Percentiles rank a stretch among this genome's conserved stretches.
Conservation (phyloP, 1,284 basidiomycete species). For the Ganoderma sinense region DNA sequence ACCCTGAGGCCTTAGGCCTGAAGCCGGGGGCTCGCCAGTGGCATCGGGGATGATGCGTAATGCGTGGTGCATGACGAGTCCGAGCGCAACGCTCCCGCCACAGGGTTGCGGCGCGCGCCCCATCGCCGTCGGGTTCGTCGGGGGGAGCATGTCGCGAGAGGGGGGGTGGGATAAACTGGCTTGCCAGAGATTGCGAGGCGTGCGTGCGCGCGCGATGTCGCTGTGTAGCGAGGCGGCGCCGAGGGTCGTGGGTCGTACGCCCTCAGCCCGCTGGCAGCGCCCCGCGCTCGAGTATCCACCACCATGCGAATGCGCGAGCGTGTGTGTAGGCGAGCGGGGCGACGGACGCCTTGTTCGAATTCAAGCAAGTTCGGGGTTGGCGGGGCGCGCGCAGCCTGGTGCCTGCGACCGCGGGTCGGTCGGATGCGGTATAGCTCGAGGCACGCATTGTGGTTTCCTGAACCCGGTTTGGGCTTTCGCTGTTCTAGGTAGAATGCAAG, state of each 20-base stretch:
- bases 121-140: too few species aligned
- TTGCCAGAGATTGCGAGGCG: background rate
- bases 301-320: too few species aligned
- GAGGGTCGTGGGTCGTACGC: too few species aligned
- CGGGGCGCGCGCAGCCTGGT: too few species aligned
- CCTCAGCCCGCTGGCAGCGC: too few species aligned
- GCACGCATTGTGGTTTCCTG: background rate
- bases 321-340: too few species aligned
- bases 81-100: background rate
- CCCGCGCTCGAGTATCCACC: too few species aligned
- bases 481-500: background rate
- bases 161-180: background rate
- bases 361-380: too few species aligned
- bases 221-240: too few species aligned
- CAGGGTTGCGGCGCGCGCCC: background rate
- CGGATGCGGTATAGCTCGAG: background rate
- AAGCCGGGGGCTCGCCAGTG: too few species aligned
- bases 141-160: too few species aligned
- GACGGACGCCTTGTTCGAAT: too few species aligned
- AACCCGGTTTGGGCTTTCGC: background rate
- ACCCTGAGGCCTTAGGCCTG: background rate
- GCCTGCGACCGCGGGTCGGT: background rate
- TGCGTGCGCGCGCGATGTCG: background rate
- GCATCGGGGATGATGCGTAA: background rate
- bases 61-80: background rate